A percentile compares a stretch with the other conserved stretches of the same genome.
Evolutionary conservation across 441 rosid species (phyloP).

Genomic region (Aleurites moluccanus): DNA sequence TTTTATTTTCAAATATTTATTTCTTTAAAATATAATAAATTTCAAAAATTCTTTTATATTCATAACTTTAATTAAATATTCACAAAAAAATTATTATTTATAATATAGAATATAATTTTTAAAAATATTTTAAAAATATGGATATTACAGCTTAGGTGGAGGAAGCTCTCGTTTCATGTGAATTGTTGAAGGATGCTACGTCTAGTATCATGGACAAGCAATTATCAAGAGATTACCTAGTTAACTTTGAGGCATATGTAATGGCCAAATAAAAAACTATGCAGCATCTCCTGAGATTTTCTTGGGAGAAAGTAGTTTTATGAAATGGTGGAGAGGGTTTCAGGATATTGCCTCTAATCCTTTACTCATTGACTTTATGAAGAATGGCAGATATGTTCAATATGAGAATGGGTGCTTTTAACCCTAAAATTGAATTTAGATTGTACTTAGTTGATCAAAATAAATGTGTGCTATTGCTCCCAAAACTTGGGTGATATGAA

Average conservation of each 20-base stretch:
- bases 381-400: slow-evolving; percentile 8
- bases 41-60: too few species aligned
- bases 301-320: slow-evolving; percentile 54
- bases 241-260: slow-evolving; percentile 40
- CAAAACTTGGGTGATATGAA: not conserved
- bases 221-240: slow-evolving; percentile 15
- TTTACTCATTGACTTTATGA: slow-evolving; percentile 42
- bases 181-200: slow-evolving; percentile 13
- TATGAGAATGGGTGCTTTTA: slow-evolving; percentile 31
- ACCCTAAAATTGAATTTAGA: not conserved
- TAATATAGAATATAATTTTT: too few species aligned
- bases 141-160: too few species aligned
- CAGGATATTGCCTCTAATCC: slow-evolving; percentile 29
- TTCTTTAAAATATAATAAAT: too few species aligned
- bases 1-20: too few species aligned
- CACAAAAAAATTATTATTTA: too few species aligned
- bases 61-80: too few species aligned
- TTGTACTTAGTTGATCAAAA: not conserved
- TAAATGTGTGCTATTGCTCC: not conserved
- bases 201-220: slow-evolving; percentile 11
- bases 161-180: slow-evolving; percentile 44
- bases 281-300: slow-evolving; percentile 68
- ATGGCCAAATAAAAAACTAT: slow-evolving; percentile 38
- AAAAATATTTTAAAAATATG: too few species aligned
- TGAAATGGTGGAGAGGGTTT: slow-evolving; percentile 66